These are phyloP conservation scores for Eutypella sp. DNA, from an alignment of 2,329 filamentous ascomycete genomes.

Conservation along the genomic window DNA sequence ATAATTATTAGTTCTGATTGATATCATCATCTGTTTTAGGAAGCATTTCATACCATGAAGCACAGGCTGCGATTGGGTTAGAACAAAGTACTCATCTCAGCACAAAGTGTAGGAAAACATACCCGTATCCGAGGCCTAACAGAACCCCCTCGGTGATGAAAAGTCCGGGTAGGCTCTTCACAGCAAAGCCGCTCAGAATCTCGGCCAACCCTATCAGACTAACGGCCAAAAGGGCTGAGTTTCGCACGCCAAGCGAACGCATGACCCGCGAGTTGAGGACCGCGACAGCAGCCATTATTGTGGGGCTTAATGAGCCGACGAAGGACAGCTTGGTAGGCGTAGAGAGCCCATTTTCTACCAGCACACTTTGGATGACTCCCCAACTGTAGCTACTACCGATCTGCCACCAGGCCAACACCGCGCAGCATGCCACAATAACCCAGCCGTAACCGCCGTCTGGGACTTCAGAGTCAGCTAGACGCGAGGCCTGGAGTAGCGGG, in stretches of 20 bases:
- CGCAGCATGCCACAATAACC: conserved; percentile 47
- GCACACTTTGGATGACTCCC: conserved; percentile 55
- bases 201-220: conserved; percentile 44
- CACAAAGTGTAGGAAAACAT: conserved; percentile 6
- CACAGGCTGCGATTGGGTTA: conserved; percentile 9
- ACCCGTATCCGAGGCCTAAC: conserved; percentile 39
- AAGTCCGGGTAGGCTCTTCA: conserved; percentile 38
- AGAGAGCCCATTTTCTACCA: conserved; percentile 44
- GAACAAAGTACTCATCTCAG: background rate
- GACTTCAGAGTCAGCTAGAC: background rate
- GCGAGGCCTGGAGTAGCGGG: background rate
- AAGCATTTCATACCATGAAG: conserved; percentile 16
- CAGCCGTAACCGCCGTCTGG: conserved; percentile 55
- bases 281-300: conserved; percentile 46
- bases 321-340: conserved; percentile 52
- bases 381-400: conserved; percentile 53
- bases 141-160: conserved; percentile 45
- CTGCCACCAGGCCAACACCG: conserved; percentile 50
- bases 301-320: conserved; percentile 56
- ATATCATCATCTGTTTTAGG: background rate
- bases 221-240: conserved; percentile 44
- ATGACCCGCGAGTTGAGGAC: conserved; percentile 49
- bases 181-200: conserved; percentile 42
- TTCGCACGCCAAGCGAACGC: conserved; percentile 41
- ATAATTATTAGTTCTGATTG: background rate